These are phyloP conservation scores for Chlamydomonas schloesseri DNA, from an alignment of 139 green algal species.

Conservation along the genomic window DNA sequence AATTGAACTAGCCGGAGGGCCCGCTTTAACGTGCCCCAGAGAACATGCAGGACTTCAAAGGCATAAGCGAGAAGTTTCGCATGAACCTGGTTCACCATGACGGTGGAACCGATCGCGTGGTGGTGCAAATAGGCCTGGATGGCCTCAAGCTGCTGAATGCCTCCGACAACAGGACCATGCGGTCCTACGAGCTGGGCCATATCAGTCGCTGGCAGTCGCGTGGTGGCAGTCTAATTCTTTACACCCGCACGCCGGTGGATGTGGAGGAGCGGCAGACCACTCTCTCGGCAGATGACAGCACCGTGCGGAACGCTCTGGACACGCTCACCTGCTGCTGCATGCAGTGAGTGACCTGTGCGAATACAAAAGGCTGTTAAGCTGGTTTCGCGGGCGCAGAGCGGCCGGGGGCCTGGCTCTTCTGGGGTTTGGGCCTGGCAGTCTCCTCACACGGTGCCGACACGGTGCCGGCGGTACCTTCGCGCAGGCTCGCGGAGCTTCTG, in stretches of 20 bases:
- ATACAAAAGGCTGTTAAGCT: no score
- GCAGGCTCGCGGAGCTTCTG: slow-evolving; percentile 87
- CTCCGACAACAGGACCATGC: slow-evolving; percentile 61
- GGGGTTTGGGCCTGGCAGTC: no score
- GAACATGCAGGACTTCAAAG: slow-evolving; percentile 42
- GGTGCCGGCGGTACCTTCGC: not conserved
- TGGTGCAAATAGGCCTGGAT: slow-evolving; percentile 83
- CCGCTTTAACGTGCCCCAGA: not conserved
- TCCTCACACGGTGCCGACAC: no score
- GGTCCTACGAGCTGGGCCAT: slow-evolving; percentile 86
- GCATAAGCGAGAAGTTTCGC: slow-evolving; percentile 55
- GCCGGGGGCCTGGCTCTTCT: no score
- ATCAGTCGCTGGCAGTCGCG: slow-evolving; percentile 74
- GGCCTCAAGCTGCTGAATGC: slow-evolving; percentile 78
- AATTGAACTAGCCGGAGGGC: no score
- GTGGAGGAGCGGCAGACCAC: slow-evolving; percentile 87
- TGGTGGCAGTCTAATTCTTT: slow-evolving; percentile 78
- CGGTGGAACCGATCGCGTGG: slow-evolving; percentile 59
- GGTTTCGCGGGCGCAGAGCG: not conserved
- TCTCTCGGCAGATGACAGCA: slow-evolving; percentile 74
- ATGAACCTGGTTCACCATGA: slow-evolving; percentile 52
- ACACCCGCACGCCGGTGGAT: slow-evolving; percentile 84
- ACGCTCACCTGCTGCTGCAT: slow-evolving; percentile 91
- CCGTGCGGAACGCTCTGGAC: slow-evolving; percentile 81
- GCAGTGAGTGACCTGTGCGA: slow-evolving; percentile 70